Evolutionary conservation across 164 flowering plant genomes (phyloP), one percentile per base, ranked within the genome.

Genomic region (Aristolochia californica): DNA sequence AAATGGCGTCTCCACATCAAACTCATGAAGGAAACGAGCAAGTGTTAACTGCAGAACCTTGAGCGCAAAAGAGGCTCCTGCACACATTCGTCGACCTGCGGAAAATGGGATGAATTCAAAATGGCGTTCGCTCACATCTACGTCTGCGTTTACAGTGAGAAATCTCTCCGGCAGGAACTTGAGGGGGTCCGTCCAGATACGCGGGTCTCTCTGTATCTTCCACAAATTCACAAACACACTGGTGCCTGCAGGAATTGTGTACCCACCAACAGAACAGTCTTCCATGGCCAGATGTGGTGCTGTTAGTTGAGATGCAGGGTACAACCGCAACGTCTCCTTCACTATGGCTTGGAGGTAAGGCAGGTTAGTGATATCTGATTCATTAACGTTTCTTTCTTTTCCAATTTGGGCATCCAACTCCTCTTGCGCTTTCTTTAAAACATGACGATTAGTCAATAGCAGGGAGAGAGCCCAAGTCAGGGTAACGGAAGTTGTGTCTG

Each of bases 201-300:
- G 17, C 5, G 78, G 75, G 43, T 75, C 78, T 9, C 74, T 58
- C 2, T 69, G 78, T 34, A 75, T 15, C 70, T 72, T 75, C 78
- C 78, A 75, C 2, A 64, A 2, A 38, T 75, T 72, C 44, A 69
- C 71, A 0, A 66, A 2, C 21, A 75, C 55, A 4, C 57, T 57
- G 0, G 74, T 75, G 34, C 72, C 74, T 2, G 62, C 67, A 5
- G 55, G 59, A 45, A 75, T 24, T 13, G 59, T 57, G 63, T 45
- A 66, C 34, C 75, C 75, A 5, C 61, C 71, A 1, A 75, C 27
- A 5, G 11, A 22, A 65, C 73, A 69, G 48, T 68, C 69, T 38
- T 61, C 69, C 17, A 49, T 48, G 27, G 75, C 63, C 26, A 53
- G 13, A 20, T 18, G 62, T 0, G 55, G 62, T 9, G 10, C 54